Evolutionary conservation across 2,329 filamentous ascomycete species (phyloP).

Genomic region (Kalmusia sp.): DNA sequence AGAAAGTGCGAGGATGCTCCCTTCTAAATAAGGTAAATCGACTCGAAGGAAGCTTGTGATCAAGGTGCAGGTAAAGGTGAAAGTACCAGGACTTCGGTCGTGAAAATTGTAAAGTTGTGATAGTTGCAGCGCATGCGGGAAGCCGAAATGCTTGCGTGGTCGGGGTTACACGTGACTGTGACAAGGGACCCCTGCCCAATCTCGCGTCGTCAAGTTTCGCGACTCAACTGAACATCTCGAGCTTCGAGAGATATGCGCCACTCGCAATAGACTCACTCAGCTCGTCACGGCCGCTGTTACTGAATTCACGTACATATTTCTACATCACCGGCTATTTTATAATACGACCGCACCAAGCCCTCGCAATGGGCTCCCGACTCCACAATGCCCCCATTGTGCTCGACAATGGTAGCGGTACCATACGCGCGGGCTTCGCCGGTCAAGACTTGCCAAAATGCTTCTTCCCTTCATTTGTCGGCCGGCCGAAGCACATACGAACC

Average conservation of each 20-base stretch:
- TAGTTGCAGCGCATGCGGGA: no score
- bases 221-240: slow-evolving; percentile 30
- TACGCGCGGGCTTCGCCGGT: slow-evolving; percentile 94
- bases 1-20: no score
- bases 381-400: slow-evolving; percentile 99
- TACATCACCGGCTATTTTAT: background rate
- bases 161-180: slow-evolving; percentile 35
- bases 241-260: slow-evolving; percentile 28
- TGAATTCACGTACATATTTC: background rate
- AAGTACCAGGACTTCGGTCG: no score
- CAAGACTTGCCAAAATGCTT: slow-evolving; percentile 96
- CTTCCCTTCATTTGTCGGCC: slow-evolving; percentile 96
- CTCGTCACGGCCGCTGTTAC: background rate
- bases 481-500: slow-evolving; percentile 93
- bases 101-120: no score
- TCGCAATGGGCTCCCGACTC: slow-evolving; percentile 70
- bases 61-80: no score
- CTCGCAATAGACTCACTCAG: slow-evolving; percentile 22
- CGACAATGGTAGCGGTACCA: slow-evolving; percentile 98
- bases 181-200: slow-evolving; percentile 31
- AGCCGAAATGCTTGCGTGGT: no score
- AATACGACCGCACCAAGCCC: slow-evolving; percentile 11
- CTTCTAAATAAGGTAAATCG: no score
- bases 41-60: no score
- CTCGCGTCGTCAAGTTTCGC: slow-evolving; percentile 42